Conservation (phyloP, 768 basidiomycete species). For the Trametes elegans region DNA sequence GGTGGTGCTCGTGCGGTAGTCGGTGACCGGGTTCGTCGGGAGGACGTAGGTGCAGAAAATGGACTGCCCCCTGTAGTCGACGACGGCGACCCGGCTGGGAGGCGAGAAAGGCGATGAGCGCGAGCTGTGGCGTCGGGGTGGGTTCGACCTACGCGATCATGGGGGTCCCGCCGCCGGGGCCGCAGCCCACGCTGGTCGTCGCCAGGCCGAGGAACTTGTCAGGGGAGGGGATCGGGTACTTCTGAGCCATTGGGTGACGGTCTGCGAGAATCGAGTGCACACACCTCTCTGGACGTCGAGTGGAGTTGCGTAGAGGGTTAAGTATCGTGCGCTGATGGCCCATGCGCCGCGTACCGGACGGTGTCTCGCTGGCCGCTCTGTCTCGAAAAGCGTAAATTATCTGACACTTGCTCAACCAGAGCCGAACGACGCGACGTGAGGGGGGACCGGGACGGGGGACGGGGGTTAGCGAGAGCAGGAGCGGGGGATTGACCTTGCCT, state of each 20-base stretch:
- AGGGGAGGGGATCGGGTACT: conserved; percentile 26
- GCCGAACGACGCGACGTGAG: conserved; percentile 6
- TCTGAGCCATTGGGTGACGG: conserved; percentile 22
- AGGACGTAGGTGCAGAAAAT: conserved; percentile 64
- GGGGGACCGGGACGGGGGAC: no score
- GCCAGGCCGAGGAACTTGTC: conserved; percentile 59
- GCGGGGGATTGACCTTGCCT: neutral
- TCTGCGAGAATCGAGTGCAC: conserved; percentile 8
- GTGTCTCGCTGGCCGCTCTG: neutral
- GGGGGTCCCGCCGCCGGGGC: conserved; percentile 76
- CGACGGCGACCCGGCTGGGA: conserved; percentile 42
- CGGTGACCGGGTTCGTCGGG: conserved; percentile 67
- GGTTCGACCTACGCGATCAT: conserved; percentile 69
- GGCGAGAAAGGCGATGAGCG: conserved; percentile 7
- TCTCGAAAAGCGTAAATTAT: neutral
- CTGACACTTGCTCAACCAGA: conserved; percentile 3
- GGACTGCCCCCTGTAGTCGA: conserved; percentile 45
- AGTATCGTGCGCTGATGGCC: neutral
- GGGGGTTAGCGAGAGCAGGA: neutral
- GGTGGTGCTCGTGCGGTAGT: conserved; percentile 69
- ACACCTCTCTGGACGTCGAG: neutral
- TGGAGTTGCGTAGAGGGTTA: neutral
- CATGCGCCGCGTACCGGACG: neutral
- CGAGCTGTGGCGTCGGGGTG: conserved; percentile 12
- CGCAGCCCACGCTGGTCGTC: conserved; percentile 63